Conservation (phyloP, 2,329 filamentous ascomycete species). For the Chaetoscypha palmicola region DNA sequence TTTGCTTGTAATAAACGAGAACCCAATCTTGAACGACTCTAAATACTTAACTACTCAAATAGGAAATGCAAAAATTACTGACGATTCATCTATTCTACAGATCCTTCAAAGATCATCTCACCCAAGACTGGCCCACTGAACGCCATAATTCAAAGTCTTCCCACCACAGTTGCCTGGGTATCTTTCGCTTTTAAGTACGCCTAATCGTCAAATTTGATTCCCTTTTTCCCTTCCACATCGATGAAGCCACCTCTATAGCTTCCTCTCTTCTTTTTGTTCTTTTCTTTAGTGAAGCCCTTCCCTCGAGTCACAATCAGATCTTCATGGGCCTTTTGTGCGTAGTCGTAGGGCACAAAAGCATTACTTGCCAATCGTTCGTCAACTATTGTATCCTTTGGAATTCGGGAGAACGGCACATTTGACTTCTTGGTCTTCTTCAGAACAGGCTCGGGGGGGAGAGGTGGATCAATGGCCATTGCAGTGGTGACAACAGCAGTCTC, state of each 20-base stretch:
- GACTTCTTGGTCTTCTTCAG: conserved; percentile 39
- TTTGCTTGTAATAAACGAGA: no score
- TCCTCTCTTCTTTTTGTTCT: conserved; percentile 96
- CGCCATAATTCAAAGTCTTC: no score
- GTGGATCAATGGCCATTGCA: conserved; percentile 30
- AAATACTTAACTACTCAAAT: no score
- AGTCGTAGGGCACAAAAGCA: conserved; percentile 74
- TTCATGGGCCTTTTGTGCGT: conserved; percentile 80
- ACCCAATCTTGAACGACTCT: no score
- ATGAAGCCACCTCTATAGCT: conserved; percentile 86
- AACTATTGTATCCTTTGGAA: conserved; percentile 60
- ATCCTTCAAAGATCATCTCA: no score
- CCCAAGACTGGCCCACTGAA: no score
- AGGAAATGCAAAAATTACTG: not conserved
- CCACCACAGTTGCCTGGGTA: conserved; percentile 5
- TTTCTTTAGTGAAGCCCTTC: conserved; percentile 98
- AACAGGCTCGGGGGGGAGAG: conserved; percentile 31
- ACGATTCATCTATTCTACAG: not conserved
- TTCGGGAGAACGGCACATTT: conserved; percentile 70
- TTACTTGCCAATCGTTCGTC: conserved; percentile 70
- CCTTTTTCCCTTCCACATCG: conserved; percentile 73
- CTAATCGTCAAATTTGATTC: conserved; percentile 92
- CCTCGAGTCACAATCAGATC: conserved; percentile 87
- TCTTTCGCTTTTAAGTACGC: conserved; percentile 6
- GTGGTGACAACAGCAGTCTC: conserved; percentile 4